phyloP scores from a whole-genome alignment of 2,329 filamentous ascomycete species.

The Colletotrichum theobromicola region DNA sequence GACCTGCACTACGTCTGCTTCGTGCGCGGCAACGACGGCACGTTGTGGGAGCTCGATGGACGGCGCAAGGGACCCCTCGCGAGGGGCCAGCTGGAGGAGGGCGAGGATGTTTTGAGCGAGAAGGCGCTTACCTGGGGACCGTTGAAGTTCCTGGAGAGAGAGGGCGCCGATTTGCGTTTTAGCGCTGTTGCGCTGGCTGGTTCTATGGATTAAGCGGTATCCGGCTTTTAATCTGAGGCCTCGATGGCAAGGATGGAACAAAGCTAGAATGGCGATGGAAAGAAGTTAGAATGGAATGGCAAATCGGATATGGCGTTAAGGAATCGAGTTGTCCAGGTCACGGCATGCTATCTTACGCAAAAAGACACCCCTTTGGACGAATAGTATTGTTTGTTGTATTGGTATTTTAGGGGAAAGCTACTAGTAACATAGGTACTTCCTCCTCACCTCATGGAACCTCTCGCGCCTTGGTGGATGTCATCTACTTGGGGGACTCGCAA shows the following conservation, averaged over 20 bases:
- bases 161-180: conserved; percentile 62
- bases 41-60: conserved; percentile 66
- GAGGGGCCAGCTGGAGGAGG: conserved; percentile 57
- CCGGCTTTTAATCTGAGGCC: not conserved
- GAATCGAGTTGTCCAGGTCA: not conserved
- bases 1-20: conserved; percentile 98
- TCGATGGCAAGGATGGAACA: not conserved
- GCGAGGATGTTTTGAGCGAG: conserved; percentile 77
- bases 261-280: not conserved
- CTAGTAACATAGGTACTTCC: not conserved
- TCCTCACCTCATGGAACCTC: not conserved
- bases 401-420: not conserved
- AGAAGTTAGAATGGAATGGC: not conserved
- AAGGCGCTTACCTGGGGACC: conserved; percentile 75
- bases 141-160: conserved; percentile 60
- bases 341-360: not conserved
- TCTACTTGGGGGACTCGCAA: not conserved
- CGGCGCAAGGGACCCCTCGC: conserved; percentile 61
- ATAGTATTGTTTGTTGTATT: not conserved
- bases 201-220: conserved; percentile 47
- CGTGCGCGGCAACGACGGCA: conserved; percentile 74
- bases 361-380: not conserved
- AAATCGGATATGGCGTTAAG: not conserved
- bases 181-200: conserved; percentile 62
- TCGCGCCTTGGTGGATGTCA: not conserved